Evolutionary conservation across 1,139 yeast species (phyloP), one percentile per base, ranked within the genome.

Genomic region (Pichia terricola): DNA sequence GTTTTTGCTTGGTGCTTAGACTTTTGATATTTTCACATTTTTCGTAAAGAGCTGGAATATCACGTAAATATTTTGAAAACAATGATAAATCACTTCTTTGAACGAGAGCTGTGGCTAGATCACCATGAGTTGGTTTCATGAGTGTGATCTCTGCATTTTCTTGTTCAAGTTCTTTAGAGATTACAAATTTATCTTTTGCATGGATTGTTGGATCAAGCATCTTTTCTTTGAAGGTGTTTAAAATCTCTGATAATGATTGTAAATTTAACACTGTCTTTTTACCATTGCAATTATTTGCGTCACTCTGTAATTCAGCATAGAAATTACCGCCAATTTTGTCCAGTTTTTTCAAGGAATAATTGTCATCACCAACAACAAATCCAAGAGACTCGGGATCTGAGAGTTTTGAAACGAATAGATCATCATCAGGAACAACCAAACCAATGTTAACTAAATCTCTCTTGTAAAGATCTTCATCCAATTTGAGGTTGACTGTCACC

Each of bases 41-140:
- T 28, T 55, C 44, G 30, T 71, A 66, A 27, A 77, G 53, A 5
- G 64, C 69, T n/a, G 65, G 57, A 52, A 72, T 63, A 52, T 77
- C 81, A 46, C 85, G 66, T 30, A 79, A 59, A 55, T 78, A 78
- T 1, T 75, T 72, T 2, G 81, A 66, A 57, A 78, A 75, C 3
- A 78, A 64, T 2, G 78, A 69, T 38, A 77, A 66, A 16, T 64
- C 62, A 31, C 59, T 60, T 40, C 68, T 61, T 50, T 73, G 76
- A 5, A 78, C 55, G 33, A 67, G 48, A 4, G 65, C 63, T 4
- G 67, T 58, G 1, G 67, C 66, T 25, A 66, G 42, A 9, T 63
- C 59, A 3, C 54, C 57, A 28, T 47, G 44, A 9, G 58, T 60
- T 4, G 64, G 62, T n/a, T 34, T 16, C 5, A 59, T 60, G 44